Base-by-base conservation (phyloP, 2,329 filamentous ascomycete genomes). In the Neophaeococcomyces aloes region DNA sequence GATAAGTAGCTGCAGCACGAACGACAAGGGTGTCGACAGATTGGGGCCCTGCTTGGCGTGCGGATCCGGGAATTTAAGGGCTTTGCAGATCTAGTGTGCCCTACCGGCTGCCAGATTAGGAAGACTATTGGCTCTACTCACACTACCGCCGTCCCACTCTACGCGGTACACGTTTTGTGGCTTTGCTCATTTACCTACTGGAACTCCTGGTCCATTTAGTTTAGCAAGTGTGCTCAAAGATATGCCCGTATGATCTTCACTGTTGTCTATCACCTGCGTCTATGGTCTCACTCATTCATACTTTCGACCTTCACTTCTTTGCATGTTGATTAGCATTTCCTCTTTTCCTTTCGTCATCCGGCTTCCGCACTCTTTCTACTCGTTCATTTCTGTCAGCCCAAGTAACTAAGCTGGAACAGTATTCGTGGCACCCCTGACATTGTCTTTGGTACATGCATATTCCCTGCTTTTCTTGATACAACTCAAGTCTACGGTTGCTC, bases 361-460 rank as follows among this genome's bases (percentile, higher is more conserved):
- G 11, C 23, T n/a, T 19, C 39, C 31, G 23, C 17, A 34, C 21
- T 15, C 19, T 7, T 10, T 40, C 34, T 18, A n/a, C 39, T 33
- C 29, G 25, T 29, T 10, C n/a, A 14, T 33, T 33, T 17, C 38
- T 32, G 4, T 7, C 11, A 19, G 14, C 13, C 27, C 23, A 32
- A 29, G 30, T 23, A 15, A 30, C 39, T 30, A 42, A 42, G 39
- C 29, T 15, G 15, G 10, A 34, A 34, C 23, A 14, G 14, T 35
- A 42, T 42, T 42, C 31, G 39, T 15, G 18, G 30, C 4, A 35
- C 30, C 31, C 39, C 39, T 35, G 31, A 42, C 27, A 42, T 18
- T 42, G 39, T 42, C 21, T 42, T 30, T 34, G 30, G 21, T 35
- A 7, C 30, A 42, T 42, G 39, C 39, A 42, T 42, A 29, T 42